Conservation (phyloP, 1,284 basidiomycete genomes). For the Melampsora occidentalis region DNA sequence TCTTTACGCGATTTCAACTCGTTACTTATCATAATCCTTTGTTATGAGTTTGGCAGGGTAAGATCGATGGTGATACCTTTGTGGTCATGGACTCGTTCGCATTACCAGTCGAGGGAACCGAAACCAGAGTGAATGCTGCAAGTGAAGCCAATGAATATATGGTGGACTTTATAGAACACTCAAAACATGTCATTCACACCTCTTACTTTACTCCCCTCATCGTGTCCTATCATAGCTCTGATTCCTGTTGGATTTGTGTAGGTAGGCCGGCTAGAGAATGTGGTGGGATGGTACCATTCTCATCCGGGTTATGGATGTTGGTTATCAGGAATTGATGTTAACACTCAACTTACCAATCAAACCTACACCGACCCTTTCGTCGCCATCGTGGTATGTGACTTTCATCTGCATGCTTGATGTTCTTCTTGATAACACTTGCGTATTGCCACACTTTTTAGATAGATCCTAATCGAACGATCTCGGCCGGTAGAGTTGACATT, state of each 20-base stretch:
- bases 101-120: conserved; percentile 95
- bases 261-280: conserved; percentile 79
- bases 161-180: conserved; percentile 83
- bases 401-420: background rate
- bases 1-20: background rate
- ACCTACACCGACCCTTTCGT: conserved; percentile 93
- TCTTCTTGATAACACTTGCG: background rate
- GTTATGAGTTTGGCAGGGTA: conserved; percentile 63
- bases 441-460: conserved; percentile 61
- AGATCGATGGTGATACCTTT: conserved; percentile 78
- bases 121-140: conserved; percentile 94
- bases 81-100: conserved; percentile 96
- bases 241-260: conserved; percentile 51
- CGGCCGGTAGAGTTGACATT: conserved; percentile 95
- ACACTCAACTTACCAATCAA: conserved; percentile 92
- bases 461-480: conserved; percentile 96
- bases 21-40: background rate
- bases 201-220: conserved; percentile 45
- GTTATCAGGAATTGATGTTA: conserved; percentile 93
- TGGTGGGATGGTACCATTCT: conserved; percentile 98
- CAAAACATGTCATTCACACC: conserved; percentile 63
- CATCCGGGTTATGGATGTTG: conserved; percentile 97
- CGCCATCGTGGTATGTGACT: conserved; percentile 77
- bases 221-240: conserved; percentile 9
- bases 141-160: conserved; percentile 98